Percentiles rank a stretch among this genome's conserved stretches.
Evolutionary conservation across 768 basidiomycete genomes (phyloP).

Genomic region (Suillus spraguei): DNA sequence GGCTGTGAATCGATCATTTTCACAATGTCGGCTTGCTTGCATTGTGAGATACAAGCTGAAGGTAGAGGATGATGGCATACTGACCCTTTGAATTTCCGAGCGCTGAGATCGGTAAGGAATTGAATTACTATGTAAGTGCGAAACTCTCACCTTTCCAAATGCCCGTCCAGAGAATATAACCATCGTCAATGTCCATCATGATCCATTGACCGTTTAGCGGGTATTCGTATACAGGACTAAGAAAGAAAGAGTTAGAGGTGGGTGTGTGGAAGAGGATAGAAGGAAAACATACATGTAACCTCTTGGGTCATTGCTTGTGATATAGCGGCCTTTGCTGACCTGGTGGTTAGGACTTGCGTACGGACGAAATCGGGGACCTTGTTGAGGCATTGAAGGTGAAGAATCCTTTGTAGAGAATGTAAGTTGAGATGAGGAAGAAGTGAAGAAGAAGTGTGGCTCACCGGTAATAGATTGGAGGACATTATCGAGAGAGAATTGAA

Average conservation of each 20-base stretch:
- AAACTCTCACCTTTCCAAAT: slow-evolving; percentile 82
- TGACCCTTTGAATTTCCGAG: slow-evolving; percentile 88
- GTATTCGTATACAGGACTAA: slow-evolving; percentile 85
- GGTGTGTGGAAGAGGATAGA: neutral
- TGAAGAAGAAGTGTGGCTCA: slow-evolving; percentile 25
- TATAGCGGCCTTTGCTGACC: slow-evolving; percentile 85
- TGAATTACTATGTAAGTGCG: neutral
- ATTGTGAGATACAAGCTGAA: slow-evolving; percentile 22
- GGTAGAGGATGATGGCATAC: slow-evolving; percentile 18
- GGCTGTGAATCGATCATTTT: slow-evolving; percentile 93
- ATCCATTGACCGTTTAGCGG: slow-evolving; percentile 90
- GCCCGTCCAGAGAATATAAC: slow-evolving; percentile 90
- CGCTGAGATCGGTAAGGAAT: slow-evolving; percentile 42
- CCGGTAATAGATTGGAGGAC: slow-evolving; percentile 49
- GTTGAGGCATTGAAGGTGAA: slow-evolving; percentile 24
- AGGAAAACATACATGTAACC: slow-evolving; percentile 74
- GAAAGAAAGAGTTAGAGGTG: slow-evolving; percentile 13
- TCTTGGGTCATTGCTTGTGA: slow-evolving; percentile 86
- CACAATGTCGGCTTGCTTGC: slow-evolving; percentile 76
- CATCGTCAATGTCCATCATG: slow-evolving; percentile 95
- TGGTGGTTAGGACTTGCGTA: slow-evolving; percentile 78
- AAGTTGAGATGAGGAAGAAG: slow-evolving; percentile 12
- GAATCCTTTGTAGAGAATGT: slow-evolving; percentile 29
- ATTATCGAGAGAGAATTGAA: slow-evolving; percentile 26
- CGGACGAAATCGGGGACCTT: slow-evolving; percentile 55